phyloP scores from a whole-genome alignment of 2,329 filamentous ascomycete species.

The Xylariaceae sp. region DNA sequence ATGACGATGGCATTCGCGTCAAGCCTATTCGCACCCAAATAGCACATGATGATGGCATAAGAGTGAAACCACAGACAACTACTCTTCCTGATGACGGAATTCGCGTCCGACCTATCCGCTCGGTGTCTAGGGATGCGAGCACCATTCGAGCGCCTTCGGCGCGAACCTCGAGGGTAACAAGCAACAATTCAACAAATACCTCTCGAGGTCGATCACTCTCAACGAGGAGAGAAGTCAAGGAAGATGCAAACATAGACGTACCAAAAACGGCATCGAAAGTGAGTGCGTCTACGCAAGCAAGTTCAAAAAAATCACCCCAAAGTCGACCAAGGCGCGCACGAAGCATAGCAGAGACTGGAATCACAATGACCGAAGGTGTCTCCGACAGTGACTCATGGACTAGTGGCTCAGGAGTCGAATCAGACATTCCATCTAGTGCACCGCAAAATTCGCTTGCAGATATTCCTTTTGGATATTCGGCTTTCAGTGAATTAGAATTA shows the following conservation, averaged over 20 bases:
- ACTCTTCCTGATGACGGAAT: constrained; percentile 45
- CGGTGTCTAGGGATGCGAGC: constrained; percentile 35
- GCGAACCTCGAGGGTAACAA: constrained; percentile 36
- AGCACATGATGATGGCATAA: constrained; percentile 26
- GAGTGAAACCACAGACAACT: constrained; percentile 33
- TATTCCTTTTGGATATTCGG: constrained; percentile 68
- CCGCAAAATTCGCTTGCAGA: constrained; percentile 62
- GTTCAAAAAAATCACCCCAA: constrained; percentile 34
- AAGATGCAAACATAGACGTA: constrained; percentile 46
- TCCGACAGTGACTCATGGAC: constrained; percentile 43
- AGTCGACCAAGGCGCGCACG: constrained; percentile 32
- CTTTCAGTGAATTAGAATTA: constrained; percentile 69
- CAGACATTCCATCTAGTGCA: constrained; percentile 48
- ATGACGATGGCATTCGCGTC: constrained; percentile 41
- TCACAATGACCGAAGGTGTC: constrained; percentile 40
- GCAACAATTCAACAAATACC: constrained; percentile 28
- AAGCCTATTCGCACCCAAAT: constrained; percentile 32
- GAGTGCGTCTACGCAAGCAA: constrained; percentile 30
- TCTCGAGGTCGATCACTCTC: constrained; percentile 36
- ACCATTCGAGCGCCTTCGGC: constrained; percentile 40
- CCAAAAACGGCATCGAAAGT: constrained; percentile 48
- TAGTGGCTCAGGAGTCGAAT: constrained; percentile 42
- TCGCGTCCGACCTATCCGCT: constrained; percentile 37
- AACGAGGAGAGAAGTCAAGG: constrained; percentile 41
- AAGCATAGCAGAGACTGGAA: constrained; percentile 35